Evolutionary conservation across 257 asterid species (phyloP), one percentile per base, ranked within the genome.

Genomic region (Jaltomata sinuosa): DNA sequence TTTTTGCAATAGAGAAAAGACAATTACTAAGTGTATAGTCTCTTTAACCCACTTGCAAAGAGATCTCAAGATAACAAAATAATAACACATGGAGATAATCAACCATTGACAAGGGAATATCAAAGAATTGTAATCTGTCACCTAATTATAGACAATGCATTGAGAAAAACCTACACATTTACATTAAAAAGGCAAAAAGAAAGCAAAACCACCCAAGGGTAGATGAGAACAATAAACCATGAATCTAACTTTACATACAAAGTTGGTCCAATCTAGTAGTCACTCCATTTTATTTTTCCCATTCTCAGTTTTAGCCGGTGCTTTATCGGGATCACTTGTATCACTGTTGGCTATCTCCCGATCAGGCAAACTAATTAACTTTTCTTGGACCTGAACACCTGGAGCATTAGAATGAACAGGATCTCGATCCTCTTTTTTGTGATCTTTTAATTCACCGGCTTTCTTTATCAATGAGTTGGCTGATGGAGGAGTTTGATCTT

Each of bases 381-480:
- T 83, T 76, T 81, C 90, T 55, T 79, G 68, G 42, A 84, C 83
- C 72, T 68, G 88, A 76, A 83, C 16, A 32, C 15, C 45, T 27
- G 86, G 77, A 74, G 80, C 54, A 6, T 55, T 87, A n/a, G 78
- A 57, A n/a, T 49, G 81, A 42, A 89, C 82, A 47, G 92, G 83
- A 47, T 15, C 62, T 49, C 2, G 81, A 57, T 80, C 86, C 53
- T 65, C 90, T 84, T 16, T 67, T 25, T 42, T 54, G 25, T 61
- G 85, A 42, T 86, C 93, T 81, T 87, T 86, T 25, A 6, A 29
- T 11, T 83, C 54, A 85, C 81, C 84, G 29, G 40, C 89, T 61
- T 76, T 69, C 84, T 84, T 87, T 25, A 85, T 85, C 32, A 80
- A 34, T 32, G 79, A 32, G 55, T 84, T 71, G 84, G 87, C 85